Base-by-base conservation (phyloP, 164 flowering plant species). In the Stephania yunnanensis region DNA sequence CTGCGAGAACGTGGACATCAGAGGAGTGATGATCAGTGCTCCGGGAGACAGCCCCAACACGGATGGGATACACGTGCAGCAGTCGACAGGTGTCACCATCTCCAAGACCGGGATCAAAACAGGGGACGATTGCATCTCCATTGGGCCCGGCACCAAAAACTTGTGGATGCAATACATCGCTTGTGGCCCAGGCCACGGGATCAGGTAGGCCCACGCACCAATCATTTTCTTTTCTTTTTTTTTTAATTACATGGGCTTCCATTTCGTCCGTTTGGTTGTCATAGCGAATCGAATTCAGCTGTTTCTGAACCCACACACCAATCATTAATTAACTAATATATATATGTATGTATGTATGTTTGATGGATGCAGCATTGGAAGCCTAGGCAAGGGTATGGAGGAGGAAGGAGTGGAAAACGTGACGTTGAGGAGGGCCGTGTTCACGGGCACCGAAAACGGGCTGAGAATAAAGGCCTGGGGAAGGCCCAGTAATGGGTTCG, bases 71-170 rank as follows among this genome's bases (percentile, higher is more conserved):
- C 63, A 55, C 63, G 63, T 55, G 63, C 63, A 55, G 19, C 13
- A 12, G 63, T 55, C 63, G 63, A 11, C 63, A 55, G 63, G 63
- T 55, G 63, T 55, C 63, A 55, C 63, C 63, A 55, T 55, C 63
- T 12, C 17, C 19, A 55, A 19, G n/a, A 55, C 19, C 63, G 63
- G 63, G 19, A 55, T 55, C 5, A 15, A 55, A 12, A 55, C 63
- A 5, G 63, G 63, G 17, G 63, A 55, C 63, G 63, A 55, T 48
- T 48, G 53, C 53, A 48, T 48, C 10, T 48, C 53, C 10, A 12
- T 48, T 8, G 53, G 53, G 11, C 63, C 63, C 17, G 63, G 63
- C 63, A 55, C 63, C 63, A 10, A 15, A 15, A 55, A 55, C 17
- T 12, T 55, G 63, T 55, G 63, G 63, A 55, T 55, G 1, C 19